Conservation (phyloP, 1,284 basidiomycete species). For the Irpex sp. region DNA sequence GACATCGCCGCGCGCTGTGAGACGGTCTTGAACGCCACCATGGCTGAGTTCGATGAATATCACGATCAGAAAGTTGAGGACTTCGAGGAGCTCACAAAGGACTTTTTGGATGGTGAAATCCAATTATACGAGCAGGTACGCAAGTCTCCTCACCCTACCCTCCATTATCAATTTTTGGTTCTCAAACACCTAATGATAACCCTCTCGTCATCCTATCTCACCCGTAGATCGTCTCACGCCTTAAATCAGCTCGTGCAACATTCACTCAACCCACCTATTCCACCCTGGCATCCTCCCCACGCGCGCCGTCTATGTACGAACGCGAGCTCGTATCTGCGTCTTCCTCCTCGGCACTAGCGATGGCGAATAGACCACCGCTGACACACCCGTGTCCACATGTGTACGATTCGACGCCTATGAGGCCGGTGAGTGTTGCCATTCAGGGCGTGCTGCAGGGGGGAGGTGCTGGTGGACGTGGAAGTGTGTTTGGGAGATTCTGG, state of each 20-base stretch:
- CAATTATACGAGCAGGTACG: constrained; percentile 65
- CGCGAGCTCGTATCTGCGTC: constrained; percentile 59
- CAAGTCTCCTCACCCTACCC: neutral
- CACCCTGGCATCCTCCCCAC: constrained; percentile 41
- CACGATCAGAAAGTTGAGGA: constrained; percentile 73
- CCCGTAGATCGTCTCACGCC: constrained; percentile 48
- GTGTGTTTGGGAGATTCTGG: constrained; percentile 70
- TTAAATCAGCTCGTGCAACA: constrained; percentile 48
- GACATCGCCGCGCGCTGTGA: constrained; percentile 75
- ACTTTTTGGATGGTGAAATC: constrained; percentile 77
- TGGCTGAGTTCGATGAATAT: constrained; percentile 84
- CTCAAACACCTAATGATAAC: neutral
- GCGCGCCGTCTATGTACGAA: constrained; percentile 71
- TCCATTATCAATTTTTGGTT: neutral
- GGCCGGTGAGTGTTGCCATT: constrained; percentile 71
- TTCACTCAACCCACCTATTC: constrained; percentile 49
- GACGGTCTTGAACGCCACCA: constrained; percentile 83
- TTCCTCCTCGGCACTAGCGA: constrained; percentile 28
- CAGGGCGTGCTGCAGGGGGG: constrained; percentile 57
- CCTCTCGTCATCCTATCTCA: neutral
- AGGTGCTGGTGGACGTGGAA: constrained; percentile 51
- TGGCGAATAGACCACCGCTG: constrained; percentile 34
- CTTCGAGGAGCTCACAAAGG: constrained; percentile 53
- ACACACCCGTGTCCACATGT: constrained; percentile 74
- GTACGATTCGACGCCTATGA: constrained; percentile 70